Evolutionary conservation across 768 basidiomycete species (phyloP), one percentile per base, ranked within the genome.

Genomic region (Mrakia hoshinonis): DNA sequence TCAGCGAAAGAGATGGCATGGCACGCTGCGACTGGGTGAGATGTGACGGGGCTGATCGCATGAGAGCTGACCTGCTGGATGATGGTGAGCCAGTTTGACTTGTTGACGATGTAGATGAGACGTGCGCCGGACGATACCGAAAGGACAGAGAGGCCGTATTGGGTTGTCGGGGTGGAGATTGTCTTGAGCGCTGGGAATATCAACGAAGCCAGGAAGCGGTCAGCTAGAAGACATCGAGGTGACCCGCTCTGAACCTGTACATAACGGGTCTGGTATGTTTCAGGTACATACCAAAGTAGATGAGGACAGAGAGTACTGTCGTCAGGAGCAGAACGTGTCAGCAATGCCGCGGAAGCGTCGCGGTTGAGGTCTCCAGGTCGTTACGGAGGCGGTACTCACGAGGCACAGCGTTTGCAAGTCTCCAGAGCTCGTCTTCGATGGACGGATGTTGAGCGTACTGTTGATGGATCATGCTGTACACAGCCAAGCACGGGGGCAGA

Each of bases 61-160:
- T 43, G 22, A 64, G 20, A 36, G 36, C 65, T 36, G 3, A 67
- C 70, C 66, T 72, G 70, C 24, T 51, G 31, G 4, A 73, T 73
- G 60, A 73, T 66, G 24, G 63, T 49, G 2, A 73, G 39, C 60
- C 60, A 73, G 18, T 58, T 58, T 7, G 72, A 29, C 52, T 60
- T 68, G 67, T 73, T 73, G 72, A 73, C 36, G n/a, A 67, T 34
- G 24, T 54, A 69, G 49, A 73, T 69, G 36, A 73, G 62, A 7
- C 72, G 48, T 1, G 52, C 43, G 1, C 72, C 72, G 9, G 49
- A 61, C 7, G 47, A 20, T 6, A 68, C 22, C 12, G 60, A 63
- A 20, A 68, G 60, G 6, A 22, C 51, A 0, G 62, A n/a, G 3
- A 73, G 67, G 2, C 46, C 36, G 29, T 34, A 31, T 43, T 73